These are phyloP conservation scores for Choiromyces venosus DNA, from an alignment of 495 filamentous ascomycete genomes.

Conservation along the genomic window DNA sequence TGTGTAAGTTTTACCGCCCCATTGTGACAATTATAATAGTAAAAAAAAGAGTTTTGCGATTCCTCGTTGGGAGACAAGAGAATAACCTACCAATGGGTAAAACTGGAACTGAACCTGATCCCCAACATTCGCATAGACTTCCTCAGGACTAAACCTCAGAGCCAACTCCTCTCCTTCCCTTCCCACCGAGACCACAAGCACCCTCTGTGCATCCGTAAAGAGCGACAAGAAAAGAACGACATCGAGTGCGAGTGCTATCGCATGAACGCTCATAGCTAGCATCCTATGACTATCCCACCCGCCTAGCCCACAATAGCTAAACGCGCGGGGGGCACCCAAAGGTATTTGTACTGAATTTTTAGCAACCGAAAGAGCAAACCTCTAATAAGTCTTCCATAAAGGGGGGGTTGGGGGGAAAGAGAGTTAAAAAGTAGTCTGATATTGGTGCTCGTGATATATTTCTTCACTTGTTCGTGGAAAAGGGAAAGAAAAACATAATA, in stretches of 20 bases:
- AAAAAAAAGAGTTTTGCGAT: constrained; percentile 6
- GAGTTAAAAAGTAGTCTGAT: background rate
- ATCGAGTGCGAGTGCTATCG: constrained; percentile 15
- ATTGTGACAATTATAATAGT: constrained; percentile 5
- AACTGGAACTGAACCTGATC: constrained; percentile 54
- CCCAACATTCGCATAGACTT: constrained; percentile 46
- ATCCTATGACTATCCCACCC: constrained; percentile 19
- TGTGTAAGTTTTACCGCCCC: constrained; percentile 16
- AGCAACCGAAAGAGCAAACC: background rate
- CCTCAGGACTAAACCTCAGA: constrained; percentile 30
- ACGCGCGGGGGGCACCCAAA: constrained; percentile 18
- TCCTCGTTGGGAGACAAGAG: background rate
- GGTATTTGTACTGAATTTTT: constrained; percentile 28
- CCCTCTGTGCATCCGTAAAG: constrained; percentile 10
- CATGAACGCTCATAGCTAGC: constrained; percentile 31
- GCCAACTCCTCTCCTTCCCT: constrained; percentile 24
- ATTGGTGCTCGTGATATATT: background rate
- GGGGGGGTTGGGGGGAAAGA: background rate
- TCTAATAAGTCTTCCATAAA: background rate
- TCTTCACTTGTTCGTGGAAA: background rate
- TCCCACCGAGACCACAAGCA: constrained; percentile 26
- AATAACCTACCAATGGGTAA: constrained; percentile 45
- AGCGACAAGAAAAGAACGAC: constrained; percentile 18
- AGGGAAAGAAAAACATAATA: background rate
- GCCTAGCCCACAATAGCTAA: constrained; percentile 10